Percentiles rank a stretch among this genome's conserved stretches.
Conservation (phyloP, 768 basidiomycete species). For the Sutorius australiensis region DNA sequence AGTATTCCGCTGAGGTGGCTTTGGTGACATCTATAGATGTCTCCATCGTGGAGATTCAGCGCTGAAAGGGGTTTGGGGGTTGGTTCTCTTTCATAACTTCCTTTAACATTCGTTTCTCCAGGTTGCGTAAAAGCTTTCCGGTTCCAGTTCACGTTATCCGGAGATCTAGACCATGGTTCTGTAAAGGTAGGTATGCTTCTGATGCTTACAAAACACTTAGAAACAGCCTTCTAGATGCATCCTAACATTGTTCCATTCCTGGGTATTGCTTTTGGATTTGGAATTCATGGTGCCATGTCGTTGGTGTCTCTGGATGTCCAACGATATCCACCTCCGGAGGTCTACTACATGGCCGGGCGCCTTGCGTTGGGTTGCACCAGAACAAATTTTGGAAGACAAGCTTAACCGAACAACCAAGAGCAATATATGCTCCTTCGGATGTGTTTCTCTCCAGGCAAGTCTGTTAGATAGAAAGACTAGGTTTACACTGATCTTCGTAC, state of each 20-base stretch:
- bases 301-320: not conserved
- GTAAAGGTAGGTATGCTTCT: not conserved
- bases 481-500: not conserved
- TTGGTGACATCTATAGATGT: constrained; percentile 3
- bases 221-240: not conserved
- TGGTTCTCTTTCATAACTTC: not conserved
- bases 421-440: not conserved
- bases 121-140: not conserved
- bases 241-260: not conserved
- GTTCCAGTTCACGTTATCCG: not conserved
- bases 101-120: not conserved
- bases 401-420: not conserved
- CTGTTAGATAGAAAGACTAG: not conserved
- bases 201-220: not conserved
- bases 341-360: not conserved
- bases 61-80: not conserved
- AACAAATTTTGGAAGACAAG: not conserved
- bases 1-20: not conserved
- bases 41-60: not conserved
- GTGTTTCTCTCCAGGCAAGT: not conserved
- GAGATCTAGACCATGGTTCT: not conserved
- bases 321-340: not conserved
- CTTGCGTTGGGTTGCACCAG: not conserved
- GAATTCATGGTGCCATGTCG: not conserved
- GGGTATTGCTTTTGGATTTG: not conserved